These are phyloP conservation scores for Pythium chondricola DNA, from an alignment of 352 stramenopile species.

Conservation along the genomic window DNA sequence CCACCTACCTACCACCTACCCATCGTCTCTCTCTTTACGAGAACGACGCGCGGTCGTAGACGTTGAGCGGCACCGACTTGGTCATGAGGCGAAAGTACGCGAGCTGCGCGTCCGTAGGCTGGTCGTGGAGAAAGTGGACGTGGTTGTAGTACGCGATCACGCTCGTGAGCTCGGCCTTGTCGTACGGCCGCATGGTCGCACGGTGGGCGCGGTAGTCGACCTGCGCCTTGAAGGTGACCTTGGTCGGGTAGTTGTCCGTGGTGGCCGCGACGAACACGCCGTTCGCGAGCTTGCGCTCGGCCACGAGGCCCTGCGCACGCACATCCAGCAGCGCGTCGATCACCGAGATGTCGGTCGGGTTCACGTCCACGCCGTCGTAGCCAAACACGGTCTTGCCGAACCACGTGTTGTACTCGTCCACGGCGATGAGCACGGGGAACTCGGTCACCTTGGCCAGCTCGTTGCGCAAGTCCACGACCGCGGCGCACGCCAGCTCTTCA, in stretches of 20 bases:
- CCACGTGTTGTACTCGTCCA: conserved; percentile 88
- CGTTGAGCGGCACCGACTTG: conserved; percentile 70
- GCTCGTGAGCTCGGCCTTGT: conserved; percentile 61
- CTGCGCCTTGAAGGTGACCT: conserved; percentile 74
- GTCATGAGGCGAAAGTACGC: conserved; percentile 86
- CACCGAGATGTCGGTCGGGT: conserved; percentile 72
- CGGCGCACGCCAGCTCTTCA: conserved; percentile 74
- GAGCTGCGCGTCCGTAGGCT: conserved; percentile 59
- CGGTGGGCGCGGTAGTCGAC: conserved; percentile 74
- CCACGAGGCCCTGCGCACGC: conserved; percentile 47
- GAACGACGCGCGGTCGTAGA: conserved; percentile 81
- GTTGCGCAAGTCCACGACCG: conserved; percentile 70
- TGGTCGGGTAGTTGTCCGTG: conserved; percentile 80
- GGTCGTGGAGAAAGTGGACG: conserved; percentile 68
- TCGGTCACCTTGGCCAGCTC: conserved; percentile 77
- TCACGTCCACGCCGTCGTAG: conserved; percentile 75
- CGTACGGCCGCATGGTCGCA: conserved; percentile 74
- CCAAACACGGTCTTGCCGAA: conserved; percentile 83
- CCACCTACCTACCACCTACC: no score
- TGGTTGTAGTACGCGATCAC: conserved; percentile 85
- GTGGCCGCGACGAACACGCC: conserved; percentile 75
- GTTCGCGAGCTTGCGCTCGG: conserved; percentile 63
- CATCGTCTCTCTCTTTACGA: no score
- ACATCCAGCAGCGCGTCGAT: conserved; percentile 74
- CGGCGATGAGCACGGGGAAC: conserved; percentile 79